A percentile compares a stretch with the other conserved stretches of the same genome.
These are phyloP conservation scores for Candida andamanensis DNA, from an alignment of 805 yeast species.

Conservation along the genomic window DNA sequence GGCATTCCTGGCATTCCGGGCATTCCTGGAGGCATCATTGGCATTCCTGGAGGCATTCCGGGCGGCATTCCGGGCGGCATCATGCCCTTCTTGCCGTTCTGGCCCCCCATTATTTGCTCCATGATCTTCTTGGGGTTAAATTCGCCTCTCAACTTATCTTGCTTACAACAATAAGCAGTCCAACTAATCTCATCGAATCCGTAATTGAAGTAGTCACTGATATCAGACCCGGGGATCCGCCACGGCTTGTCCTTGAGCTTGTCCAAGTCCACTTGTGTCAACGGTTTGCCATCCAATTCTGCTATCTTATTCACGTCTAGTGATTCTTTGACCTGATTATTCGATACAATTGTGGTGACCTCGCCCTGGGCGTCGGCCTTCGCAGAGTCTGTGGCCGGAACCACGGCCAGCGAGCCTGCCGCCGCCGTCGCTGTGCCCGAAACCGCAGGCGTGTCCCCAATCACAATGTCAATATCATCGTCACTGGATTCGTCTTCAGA, in stretches of 20 bases:
- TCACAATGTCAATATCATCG: constrained; percentile 80
- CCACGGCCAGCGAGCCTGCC: too few relatives aligned
- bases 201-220: constrained; percentile 90
- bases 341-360: constrained; percentile 29
- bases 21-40: constrained; percentile 13
- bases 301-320: constrained; percentile 70
- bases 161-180: constrained; percentile 87
- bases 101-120: constrained; percentile 46
- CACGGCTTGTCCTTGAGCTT: constrained; percentile 92
- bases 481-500: constrained; percentile 45
- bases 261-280: constrained; percentile 75
- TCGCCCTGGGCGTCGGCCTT: constrained; percentile 14
- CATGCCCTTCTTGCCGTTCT: constrained; percentile 10
- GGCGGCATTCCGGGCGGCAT: constrained; percentile 16
- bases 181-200: constrained; percentile 97
- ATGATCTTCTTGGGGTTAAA: constrained; percentile 79
- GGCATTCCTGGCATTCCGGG: constrained; percentile 15
- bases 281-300: constrained; percentile 71
- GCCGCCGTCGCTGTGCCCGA: constrained; percentile 18
- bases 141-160: constrained; percentile 73
- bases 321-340: constrained; percentile 38
- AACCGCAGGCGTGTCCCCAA: constrained; percentile 33
- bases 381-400: constrained; percentile 10
- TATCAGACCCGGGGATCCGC: constrained; percentile 96
- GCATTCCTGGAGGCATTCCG: constrained; percentile 13